A percentile compares a stretch with the other conserved stretches of the same genome.
phyloP scores from a whole-genome alignment of 257 asterid genomes.

The Jaltomata sinuosa region DNA sequence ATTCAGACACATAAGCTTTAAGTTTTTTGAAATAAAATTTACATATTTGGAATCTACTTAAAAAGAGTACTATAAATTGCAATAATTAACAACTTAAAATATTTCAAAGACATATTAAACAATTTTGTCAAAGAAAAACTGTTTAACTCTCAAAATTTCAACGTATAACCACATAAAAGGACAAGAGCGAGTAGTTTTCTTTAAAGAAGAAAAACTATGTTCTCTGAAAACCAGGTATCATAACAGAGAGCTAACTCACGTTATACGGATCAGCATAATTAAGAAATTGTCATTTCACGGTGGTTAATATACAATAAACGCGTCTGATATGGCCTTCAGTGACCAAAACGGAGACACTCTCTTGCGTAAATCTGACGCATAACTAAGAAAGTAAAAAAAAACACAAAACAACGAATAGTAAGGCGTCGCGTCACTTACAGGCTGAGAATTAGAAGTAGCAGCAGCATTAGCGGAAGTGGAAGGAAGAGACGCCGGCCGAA shows the following conservation, averaged over 20 bases:
- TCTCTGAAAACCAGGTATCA: background rate
- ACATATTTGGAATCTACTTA: no score
- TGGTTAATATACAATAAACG: background rate
- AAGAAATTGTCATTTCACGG: background rate
- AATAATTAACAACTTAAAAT: background rate
- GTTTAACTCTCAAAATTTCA: background rate
- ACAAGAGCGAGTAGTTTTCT: background rate
- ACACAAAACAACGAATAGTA: background rate
- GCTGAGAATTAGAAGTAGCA: constrained; percentile 40
- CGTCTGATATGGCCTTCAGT: background rate
- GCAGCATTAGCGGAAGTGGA: constrained; percentile 15
- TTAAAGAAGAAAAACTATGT: background rate
- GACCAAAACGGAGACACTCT: background rate
- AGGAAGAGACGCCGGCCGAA: constrained; percentile 20
- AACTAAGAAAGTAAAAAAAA: background rate
- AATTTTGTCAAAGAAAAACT: background rate
- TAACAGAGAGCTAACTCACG: background rate
- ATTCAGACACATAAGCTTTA: background rate
- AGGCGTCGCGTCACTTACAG: constrained; percentile 29
- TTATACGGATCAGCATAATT: background rate
- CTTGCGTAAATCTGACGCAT: background rate
- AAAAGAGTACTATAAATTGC: background rate
- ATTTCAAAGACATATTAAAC: background rate
- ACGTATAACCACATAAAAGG: background rate
- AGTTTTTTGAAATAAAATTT: background rate